These are phyloP conservation scores for Dispira simplex DNA, from an alignment of 192 early-diverging fungal species.

Conservation along the genomic window DNA sequence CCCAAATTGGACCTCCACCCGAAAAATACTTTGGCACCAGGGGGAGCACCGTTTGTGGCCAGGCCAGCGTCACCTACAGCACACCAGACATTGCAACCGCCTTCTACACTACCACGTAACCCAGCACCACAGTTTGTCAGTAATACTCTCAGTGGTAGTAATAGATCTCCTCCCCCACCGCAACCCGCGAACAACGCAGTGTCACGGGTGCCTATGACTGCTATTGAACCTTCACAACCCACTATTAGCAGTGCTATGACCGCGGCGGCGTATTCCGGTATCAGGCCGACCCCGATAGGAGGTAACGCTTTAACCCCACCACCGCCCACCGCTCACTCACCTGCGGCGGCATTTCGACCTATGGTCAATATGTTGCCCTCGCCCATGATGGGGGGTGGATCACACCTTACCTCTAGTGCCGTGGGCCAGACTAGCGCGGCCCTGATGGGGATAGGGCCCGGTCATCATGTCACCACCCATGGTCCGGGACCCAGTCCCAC, in stretches of 20 bases:
- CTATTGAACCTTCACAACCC: neutral
- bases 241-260: neutral
- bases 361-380: neutral
- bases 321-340: slow-evolving; percentile 1
- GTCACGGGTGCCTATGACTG: neutral
- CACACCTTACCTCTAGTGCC: neutral
- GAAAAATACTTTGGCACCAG: neutral
- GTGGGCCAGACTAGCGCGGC: slow-evolving; percentile 10
- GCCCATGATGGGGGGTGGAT: too few relatives aligned
- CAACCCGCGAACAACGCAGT: neutral
- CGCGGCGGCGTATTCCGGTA: neutral
- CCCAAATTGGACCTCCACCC: neutral
- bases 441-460: slow-evolving; percentile 17
- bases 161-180: neutral
- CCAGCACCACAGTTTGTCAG: neutral
- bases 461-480: too few relatives aligned
- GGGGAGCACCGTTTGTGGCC: neutral
- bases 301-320: neutral
- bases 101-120: neutral
- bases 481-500: too few relatives aligned
- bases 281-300: neutral
- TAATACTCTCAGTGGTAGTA: neutral
- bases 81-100: neutral
- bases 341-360: neutral
- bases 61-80: neutral